Conservation (phyloP, 164 flowering plant species). For the Liriodendron chinense region DNA sequence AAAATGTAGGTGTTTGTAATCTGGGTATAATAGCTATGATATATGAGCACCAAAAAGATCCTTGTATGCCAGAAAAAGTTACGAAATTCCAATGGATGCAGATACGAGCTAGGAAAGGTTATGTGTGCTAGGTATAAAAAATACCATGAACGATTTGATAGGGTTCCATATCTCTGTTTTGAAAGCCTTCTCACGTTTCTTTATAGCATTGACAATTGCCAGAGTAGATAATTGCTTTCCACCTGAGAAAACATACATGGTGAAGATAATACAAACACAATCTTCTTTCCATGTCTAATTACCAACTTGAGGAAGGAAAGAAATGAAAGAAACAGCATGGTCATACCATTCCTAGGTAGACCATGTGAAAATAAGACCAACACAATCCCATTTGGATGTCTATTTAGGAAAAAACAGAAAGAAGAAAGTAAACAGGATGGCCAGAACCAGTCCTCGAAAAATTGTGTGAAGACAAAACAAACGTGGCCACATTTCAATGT, state of each 20-base stretch:
- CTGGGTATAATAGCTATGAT: neutral
- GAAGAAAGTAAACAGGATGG: neutral
- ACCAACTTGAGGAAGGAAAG: neutral
- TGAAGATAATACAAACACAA: neutral
- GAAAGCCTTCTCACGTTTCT: conserved; percentile 55
- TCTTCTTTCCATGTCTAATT: neutral
- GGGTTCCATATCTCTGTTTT: conserved; percentile 35
- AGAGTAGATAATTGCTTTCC: conserved; percentile 28
- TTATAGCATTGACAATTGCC: conserved; percentile 37
- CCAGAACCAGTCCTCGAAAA: neutral
- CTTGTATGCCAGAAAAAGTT: neutral
- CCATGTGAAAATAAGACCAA: neutral
- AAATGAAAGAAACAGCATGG: neutral
- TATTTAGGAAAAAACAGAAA: neutral
- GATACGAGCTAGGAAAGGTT: neutral
- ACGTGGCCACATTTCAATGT: neutral
- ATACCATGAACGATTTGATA: conserved; percentile 45
- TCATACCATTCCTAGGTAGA: too few relatives aligned
- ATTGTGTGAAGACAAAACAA: neutral
- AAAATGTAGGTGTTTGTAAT: neutral
- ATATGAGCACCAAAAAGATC: neutral
- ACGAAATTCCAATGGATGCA: neutral
- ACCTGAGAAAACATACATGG: conserved; percentile 28
- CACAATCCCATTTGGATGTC: neutral
- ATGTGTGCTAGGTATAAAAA: neutral